Base-by-base conservation (phyloP, 306 rosid genomes). In the Pyrus pyrifolia region DNA sequence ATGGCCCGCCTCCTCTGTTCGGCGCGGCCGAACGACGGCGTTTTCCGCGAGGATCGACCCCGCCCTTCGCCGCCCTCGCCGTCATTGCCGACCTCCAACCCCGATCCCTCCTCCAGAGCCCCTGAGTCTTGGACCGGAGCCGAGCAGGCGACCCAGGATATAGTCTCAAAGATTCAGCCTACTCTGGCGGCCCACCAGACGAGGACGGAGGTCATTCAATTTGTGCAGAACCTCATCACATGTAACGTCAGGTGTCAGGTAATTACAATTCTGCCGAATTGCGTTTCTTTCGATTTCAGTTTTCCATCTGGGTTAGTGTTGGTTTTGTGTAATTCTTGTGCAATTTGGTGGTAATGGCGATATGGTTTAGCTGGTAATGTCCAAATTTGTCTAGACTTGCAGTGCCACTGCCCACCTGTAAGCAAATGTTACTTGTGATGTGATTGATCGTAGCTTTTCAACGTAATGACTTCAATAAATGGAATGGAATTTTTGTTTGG, bases 81-180 rank as follows among this genome's bases (percentile, higher is more conserved):
- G 64, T 59, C 80, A 45, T 74, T 74, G 66, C 86, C 80, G 60
- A 45, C 67, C 15, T 33, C 80, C 42, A 70, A 33, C 21, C 73
- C 77, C 13, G 79, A 73, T 68, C 72, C 72, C 10, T 58, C 22
- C 35, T 63, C 46, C 46, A 71, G 76, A 8, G 57, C 73, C 68
- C 45, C 38, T 1, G 86, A 83, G 18, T n/a, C 63, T 78, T 86
- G 80, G 87, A 75, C 62, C 5, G 59, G n/a, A 51, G 85, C 84
- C 2, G 85, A 86, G 75, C 53, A 22, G 55, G 59, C 70, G 8
- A 22, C 67, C 33, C 31, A 18, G 0, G 76, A 69, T 51, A 76
- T 86, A 33, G 49, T 83, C 57, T 29, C 67, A 11, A 72, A 30
- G 74, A 81, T 86, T 81, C 86, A 77, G 74, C 88, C 90, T 14